Evolutionary conservation across 1,284 basidiomycete genomes (phyloP).

Genomic region (Ceratobasidium theobromae): DNA sequence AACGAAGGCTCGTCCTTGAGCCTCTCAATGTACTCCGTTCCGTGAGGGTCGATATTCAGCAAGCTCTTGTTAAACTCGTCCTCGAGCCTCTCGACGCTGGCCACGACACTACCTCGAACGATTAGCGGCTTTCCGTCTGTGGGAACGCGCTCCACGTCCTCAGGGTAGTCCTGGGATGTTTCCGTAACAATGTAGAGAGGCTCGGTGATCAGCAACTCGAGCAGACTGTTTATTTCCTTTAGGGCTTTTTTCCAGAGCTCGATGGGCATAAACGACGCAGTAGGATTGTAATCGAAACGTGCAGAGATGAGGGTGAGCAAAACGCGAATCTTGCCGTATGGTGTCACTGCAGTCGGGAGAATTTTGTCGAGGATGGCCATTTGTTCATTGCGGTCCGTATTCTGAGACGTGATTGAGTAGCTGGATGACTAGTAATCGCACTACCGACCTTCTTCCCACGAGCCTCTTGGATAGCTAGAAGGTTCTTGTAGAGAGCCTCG

Average conservation of each 20-base stretch:
- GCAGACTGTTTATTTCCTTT: constrained; percentile 83
- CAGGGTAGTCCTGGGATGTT: constrained; percentile 90
- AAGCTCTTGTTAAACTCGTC: constrained; percentile 98
- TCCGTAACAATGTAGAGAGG: constrained; percentile 77
- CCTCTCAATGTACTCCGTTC: constrained; percentile 96
- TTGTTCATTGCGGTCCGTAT: constrained; percentile 95
- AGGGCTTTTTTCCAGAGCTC: constrained; percentile 91
- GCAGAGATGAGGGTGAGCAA: constrained; percentile 92
- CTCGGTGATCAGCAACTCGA: constrained; percentile 75
- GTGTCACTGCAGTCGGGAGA: constrained; percentile 81
- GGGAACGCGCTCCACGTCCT: constrained; percentile 82
- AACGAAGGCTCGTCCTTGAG: constrained; percentile 93
- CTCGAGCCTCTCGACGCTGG: constrained; percentile 93
- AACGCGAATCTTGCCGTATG: constrained; percentile 93
- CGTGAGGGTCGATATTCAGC: constrained; percentile 98
- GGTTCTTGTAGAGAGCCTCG: constrained; percentile 91
- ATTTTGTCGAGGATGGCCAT: constrained; percentile 87
- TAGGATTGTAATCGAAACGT: constrained; percentile 95
- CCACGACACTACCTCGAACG: constrained; percentile 90
- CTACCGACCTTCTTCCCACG: constrained; percentile 87
- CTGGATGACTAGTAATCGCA: background rate
- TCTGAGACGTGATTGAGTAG: constrained; percentile 51
- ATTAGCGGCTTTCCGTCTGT: constrained; percentile 64
- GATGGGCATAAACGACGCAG: constrained; percentile 86
- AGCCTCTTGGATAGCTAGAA: constrained; percentile 90